A percentile compares a stretch with the other conserved stretches of the same genome.
These are phyloP conservation scores for Starmerella bombi DNA, from an alignment of 805 yeast species.

Conservation along the genomic window DNA sequence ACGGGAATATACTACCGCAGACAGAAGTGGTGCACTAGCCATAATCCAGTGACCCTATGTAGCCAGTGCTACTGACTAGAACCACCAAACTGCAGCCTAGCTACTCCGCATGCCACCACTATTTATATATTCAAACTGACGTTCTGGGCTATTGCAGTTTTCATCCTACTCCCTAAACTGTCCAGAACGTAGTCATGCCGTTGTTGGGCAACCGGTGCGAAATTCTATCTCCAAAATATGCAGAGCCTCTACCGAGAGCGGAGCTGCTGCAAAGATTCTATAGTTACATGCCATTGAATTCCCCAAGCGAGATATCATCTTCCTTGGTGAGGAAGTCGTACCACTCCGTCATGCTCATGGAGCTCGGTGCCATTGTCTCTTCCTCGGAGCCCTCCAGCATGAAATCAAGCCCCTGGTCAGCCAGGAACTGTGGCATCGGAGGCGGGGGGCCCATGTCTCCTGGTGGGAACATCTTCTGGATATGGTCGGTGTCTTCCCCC, in stretches of 20 bases:
- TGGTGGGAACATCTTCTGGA: conserved; percentile 1
- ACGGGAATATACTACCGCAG: too few relatives aligned
- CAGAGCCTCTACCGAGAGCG: not conserved
- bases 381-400: not conserved
- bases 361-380: not conserved
- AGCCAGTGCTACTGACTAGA: too few relatives aligned
- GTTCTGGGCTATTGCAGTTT: too few relatives aligned
- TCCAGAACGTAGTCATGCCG: too few relatives aligned
- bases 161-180: too few relatives aligned
- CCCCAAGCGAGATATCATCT: not conserved
- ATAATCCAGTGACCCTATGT: too few relatives aligned
- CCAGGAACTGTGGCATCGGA: not conserved
- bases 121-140: too few relatives aligned
- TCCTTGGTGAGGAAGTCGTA: conserved; percentile 26
- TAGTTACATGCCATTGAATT: not conserved
- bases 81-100: too few relatives aligned
- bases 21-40: too few relatives aligned
- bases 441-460: not conserved
- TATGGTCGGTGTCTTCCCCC: not conserved
- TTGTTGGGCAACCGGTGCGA: too few relatives aligned
- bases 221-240: not conserved
- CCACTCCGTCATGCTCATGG: conserved; percentile 30
- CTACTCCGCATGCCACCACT: too few relatives aligned
- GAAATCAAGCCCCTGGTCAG: not conserved
- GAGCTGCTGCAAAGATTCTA: not conserved